Conservation (phyloP, 225 moss, liverwort and hornwort genomes). For the Anthoceros angustus region DNA sequence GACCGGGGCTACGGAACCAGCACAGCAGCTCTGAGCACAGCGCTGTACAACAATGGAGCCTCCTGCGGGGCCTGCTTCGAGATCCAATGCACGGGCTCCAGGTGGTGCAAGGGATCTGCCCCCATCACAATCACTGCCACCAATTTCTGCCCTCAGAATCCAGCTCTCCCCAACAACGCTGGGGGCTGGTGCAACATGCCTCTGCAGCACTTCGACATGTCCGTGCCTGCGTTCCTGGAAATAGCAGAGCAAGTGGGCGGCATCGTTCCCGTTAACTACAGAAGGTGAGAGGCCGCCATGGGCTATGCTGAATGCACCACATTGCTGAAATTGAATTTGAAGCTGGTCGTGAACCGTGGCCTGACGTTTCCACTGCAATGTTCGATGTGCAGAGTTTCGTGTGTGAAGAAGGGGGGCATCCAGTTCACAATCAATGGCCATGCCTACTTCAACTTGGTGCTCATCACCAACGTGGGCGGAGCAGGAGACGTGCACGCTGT, state of each 20-base stretch:
- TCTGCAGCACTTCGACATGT: slow-evolving; percentile 28
- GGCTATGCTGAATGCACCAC: background rate
- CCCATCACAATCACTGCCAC: slow-evolving; percentile 22
- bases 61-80: slow-evolving; percentile 38
- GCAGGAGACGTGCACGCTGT: slow-evolving; percentile 30
- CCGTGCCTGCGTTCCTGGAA: slow-evolving; percentile 26
- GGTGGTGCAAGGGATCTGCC: slow-evolving; percentile 13
- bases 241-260: slow-evolving; percentile 19
- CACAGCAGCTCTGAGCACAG: slow-evolving; percentile 25
- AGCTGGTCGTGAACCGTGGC: background rate
- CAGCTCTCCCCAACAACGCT: slow-evolving; percentile 16
- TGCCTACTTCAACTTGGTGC: slow-evolving; percentile 32
- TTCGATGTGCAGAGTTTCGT: slow-evolving; percentile 18
- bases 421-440: slow-evolving; percentile 30
- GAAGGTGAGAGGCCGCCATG: slow-evolving; percentile 13
- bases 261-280: slow-evolving; percentile 32
- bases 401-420: slow-evolving; percentile 30
- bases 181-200: slow-evolving; percentile 33
- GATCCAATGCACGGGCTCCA: slow-evolving; percentile 17
- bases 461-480: slow-evolving; percentile 34
- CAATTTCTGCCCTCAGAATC: slow-evolving; percentile 29
- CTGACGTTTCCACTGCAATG: background rate
- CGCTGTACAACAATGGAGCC: slow-evolving; percentile 27
- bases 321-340: background rate
- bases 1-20: slow-evolving; percentile 22